Evolutionary conservation across 768 basidiomycete species (phyloP).

Genomic region (Pleurotus cornucopiae): DNA sequence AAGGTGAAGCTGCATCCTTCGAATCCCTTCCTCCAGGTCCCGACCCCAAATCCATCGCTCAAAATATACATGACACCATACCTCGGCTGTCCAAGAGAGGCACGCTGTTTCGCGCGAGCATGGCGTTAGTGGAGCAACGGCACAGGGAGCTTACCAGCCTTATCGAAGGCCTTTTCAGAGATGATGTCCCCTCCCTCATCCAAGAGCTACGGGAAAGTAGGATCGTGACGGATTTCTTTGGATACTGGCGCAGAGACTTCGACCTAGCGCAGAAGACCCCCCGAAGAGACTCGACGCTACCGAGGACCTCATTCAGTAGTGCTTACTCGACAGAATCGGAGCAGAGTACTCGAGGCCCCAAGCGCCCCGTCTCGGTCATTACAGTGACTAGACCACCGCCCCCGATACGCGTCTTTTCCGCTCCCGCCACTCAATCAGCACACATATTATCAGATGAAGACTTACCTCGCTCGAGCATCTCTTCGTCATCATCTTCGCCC

Average conservation of each 20-base stretch:
- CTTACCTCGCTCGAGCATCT: constrained; percentile 3
- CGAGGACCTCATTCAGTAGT: constrained; percentile 3
- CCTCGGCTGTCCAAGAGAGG: constrained; percentile 70
- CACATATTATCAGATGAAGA: constrained; percentile 2
- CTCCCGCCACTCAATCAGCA: background rate
- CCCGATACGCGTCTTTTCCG: background rate
- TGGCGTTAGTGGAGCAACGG: constrained; percentile 61
- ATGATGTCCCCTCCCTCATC: constrained; percentile 62
- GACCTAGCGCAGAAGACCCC: constrained; percentile 47
- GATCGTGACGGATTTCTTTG: constrained; percentile 72
- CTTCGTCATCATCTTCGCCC: background rate
- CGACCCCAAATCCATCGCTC: constrained; percentile 69
- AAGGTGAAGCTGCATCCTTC: constrained; percentile 76
- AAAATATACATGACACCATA: constrained; percentile 60
- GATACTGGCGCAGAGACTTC: constrained; percentile 68
- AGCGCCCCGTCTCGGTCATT: background rate
- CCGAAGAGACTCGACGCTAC: constrained; percentile 9
- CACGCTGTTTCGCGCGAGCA: constrained; percentile 67
- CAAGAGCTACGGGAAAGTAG: constrained; percentile 57
- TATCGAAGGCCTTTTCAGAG: constrained; percentile 53
- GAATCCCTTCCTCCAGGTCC: constrained; percentile 83
- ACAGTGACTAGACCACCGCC: constrained; percentile 1
- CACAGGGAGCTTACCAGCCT: constrained; percentile 56
- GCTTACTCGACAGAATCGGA: constrained; percentile 9
- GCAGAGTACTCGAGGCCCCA: background rate